These are phyloP conservation scores for Funneliformis geosporum DNA, from an alignment of 192 early-diverging fungal species.

Conservation along the genomic window DNA sequence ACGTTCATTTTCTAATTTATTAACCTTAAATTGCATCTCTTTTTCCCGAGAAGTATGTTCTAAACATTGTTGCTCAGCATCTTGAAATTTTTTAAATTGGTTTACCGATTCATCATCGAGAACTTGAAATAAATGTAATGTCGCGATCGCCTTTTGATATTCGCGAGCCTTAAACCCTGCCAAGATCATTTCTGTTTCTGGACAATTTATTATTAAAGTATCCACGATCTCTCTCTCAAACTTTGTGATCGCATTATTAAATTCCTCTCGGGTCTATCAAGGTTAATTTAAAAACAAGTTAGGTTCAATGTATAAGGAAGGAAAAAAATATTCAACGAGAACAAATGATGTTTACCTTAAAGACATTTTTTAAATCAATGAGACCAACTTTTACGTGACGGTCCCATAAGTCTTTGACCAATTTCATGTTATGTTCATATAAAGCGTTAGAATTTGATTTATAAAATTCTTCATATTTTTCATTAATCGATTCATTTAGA, in stretches of 20 bases:
- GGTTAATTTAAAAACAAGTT: not conserved
- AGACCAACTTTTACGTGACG: not conserved
- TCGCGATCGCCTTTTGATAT: conserved; percentile 4
- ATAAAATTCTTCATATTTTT: not conserved
- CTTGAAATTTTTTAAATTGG: not conserved
- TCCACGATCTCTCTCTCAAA: conserved; percentile 1
- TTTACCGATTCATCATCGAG: not conserved
- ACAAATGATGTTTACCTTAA: not conserved
- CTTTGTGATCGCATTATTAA: not conserved
- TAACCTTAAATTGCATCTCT: not conserved
- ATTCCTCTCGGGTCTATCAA: conserved; percentile 6
- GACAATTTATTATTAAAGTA: not conserved
- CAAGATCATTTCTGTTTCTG: not conserved
- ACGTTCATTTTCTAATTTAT: not conserved
- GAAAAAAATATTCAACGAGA: not conserved
- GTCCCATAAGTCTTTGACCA: not conserved
- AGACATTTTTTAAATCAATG: not conserved
- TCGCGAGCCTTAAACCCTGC: not conserved
- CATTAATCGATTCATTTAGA: not conserved
- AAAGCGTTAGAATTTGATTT: conserved; percentile 18
- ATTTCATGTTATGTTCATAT: not conserved
- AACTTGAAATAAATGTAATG: not conserved
- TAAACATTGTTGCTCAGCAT: not conserved
- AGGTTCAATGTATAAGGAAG: not conserved
- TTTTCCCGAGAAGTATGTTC: not conserved